Base-by-base conservation (phyloP, 495 filamentous ascomycete species). In the Penicillium herquei region DNA sequence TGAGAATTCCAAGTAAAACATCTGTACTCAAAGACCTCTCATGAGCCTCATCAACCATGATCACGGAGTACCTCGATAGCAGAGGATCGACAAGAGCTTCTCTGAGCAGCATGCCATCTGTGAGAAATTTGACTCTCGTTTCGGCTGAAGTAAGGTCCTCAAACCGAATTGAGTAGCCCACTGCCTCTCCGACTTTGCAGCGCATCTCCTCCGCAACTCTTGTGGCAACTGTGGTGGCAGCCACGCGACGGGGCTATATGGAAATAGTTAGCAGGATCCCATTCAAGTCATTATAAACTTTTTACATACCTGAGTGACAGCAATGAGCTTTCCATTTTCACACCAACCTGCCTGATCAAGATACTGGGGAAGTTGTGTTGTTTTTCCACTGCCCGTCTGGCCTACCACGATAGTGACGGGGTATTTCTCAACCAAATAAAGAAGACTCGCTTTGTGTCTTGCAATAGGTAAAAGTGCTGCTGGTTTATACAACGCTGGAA, bases 21-120 rank as follows among this genome's bases (percentile, higher is more conserved):
- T 99, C 94, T 7, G 92, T 92, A 71, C 92, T 96, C 52, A 99
- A 80, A 55, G 91, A 96, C 50, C 95, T 84, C 70, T 99, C 94
- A 72, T 99, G 94, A 30, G 95, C 95, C 69, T 99, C 94, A 66
- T 99, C 94, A 18, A 99, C 88, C 93, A 98, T 99, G 63, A 99
- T 90, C 34, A 98, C 89, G 7, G 91, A 96, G 68, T 99, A 99
- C 6, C 92, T 84, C 32, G 90, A 94, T 14, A 99, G 74, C 12
- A 97, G 78, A 54, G 94, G 94, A 70, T 98, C 95, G 16, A 96
- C 90, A 11, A 99, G 78, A 16, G 91, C 92, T 74, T 99, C 95
- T 70, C 94, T 81, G 61, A 99, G 87, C 26, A 99, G 80, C 63
- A 99, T 81, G 9, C 94, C 95, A 78, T 99, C 94, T 2, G 95